These are phyloP conservation scores for Rubroboletus satanas DNA, from an alignment of 768 basidiomycete species.

Conservation along the genomic window DNA sequence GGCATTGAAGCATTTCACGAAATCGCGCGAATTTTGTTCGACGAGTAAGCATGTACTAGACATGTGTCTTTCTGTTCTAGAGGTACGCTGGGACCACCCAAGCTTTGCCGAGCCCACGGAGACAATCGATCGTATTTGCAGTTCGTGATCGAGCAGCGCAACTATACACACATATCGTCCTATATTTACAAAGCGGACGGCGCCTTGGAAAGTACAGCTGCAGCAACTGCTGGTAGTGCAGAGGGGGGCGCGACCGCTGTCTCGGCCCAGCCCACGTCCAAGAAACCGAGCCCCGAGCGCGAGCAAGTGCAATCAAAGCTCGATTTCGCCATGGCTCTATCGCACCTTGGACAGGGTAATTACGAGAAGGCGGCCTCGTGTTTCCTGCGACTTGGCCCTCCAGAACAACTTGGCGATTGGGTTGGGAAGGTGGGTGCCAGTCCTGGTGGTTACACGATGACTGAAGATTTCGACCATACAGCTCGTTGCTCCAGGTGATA, in stretches of 20 bases:
- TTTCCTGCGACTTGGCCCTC: slow-evolving; percentile 65
- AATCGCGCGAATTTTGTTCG: slow-evolving; percentile 89
- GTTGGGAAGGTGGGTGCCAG: slow-evolving; percentile 53
- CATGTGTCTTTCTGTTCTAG: slow-evolving; percentile 80
- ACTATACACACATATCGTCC: slow-evolving; percentile 83
- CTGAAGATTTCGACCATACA: not conserved
- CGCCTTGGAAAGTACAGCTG: slow-evolving; percentile 63
- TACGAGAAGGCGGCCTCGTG: slow-evolving; percentile 79
- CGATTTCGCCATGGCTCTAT: slow-evolving; percentile 75
- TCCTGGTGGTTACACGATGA: not conserved
- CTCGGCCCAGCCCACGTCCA: slow-evolving; percentile 28
- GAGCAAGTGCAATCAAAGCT: slow-evolving; percentile 74
- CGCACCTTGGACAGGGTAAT: slow-evolving; percentile 62
- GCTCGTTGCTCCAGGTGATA: slow-evolving; percentile 77
- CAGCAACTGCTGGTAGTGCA: slow-evolving; percentile 31
- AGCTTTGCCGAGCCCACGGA: not conserved
- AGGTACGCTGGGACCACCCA: slow-evolving; percentile 43
- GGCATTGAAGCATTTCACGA: slow-evolving; percentile 82
- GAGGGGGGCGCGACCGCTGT: slow-evolving; percentile 12
- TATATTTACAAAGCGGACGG: slow-evolving; percentile 97
- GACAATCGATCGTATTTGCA: slow-evolving; percentile 26
- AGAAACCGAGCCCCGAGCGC: slow-evolving; percentile 50
- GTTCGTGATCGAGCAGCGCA: slow-evolving; percentile 83
- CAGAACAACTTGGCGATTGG: slow-evolving; percentile 74
- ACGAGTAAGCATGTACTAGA: slow-evolving; percentile 91